A percentile compares a stretch with the other conserved stretches of the same genome.
Conservation (phyloP, 2,329 filamentous ascomycete genomes). For the Cladosporium cucumerinum region DNA sequence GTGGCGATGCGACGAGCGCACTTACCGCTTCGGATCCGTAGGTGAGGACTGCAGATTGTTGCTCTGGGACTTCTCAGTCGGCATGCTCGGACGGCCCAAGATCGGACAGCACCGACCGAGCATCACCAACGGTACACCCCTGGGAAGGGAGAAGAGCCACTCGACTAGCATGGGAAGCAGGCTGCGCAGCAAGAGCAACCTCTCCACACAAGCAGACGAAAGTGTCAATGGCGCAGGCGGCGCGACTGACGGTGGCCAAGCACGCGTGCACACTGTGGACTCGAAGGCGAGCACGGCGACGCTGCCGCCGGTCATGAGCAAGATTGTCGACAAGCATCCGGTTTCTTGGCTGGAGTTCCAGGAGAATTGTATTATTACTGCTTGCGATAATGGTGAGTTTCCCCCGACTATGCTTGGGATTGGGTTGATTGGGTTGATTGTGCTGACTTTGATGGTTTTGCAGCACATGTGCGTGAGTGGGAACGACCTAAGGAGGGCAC, state of each 20-base stretch:
- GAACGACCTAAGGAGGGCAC: constrained; percentile 56
- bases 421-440: too few species aligned
- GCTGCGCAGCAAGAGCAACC: constrained; percentile 67
- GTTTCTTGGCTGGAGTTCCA: constrained; percentile 91
- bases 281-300: constrained; percentile 79
- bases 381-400: constrained; percentile 85
- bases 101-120: constrained; percentile 55
- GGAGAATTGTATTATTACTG: constrained; percentile 87
- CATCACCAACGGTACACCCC: constrained; percentile 52
- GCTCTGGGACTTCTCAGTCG: constrained; percentile 95
- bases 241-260: constrained; percentile 41
- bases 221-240: constrained; percentile 36
- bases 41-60: constrained; percentile 88
- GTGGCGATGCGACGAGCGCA: constrained; percentile 93
- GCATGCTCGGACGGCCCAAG: constrained; percentile 91
- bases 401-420: too few species aligned
- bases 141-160: constrained; percentile 38
- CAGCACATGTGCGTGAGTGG: constrained; percentile 75
- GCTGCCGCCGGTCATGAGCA: constrained; percentile 85
- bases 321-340: constrained; percentile 80
- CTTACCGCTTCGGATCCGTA: constrained; percentile 93
- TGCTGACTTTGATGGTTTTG: constrained; percentile 21
- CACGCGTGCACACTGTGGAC: constrained; percentile 70
- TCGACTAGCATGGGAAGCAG: constrained; percentile 54
- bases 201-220: constrained; percentile 44